These are phyloP conservation scores for Botryotinia narcissicola DNA, from an alignment of 2,329 filamentous ascomycete genomes.

Conservation along the genomic window DNA sequence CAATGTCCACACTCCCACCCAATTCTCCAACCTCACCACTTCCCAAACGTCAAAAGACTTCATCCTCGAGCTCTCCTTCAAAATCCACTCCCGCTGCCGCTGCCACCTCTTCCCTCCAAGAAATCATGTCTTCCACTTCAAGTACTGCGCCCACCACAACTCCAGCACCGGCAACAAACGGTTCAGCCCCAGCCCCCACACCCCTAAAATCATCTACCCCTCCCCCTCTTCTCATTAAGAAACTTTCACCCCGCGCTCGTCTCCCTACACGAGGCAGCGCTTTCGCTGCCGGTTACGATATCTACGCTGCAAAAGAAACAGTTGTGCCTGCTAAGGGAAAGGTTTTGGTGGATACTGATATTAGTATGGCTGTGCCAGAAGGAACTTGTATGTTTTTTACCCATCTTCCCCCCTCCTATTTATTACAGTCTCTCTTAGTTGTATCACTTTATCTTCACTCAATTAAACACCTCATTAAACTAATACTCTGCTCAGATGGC, in stretches of 20 bases:
- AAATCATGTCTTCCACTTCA: slow-evolving; percentile 17
- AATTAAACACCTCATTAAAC: background rate
- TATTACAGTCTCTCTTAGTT: slow-evolving; percentile 13
- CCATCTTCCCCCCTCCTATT: background rate
- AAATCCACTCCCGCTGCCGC: background rate
- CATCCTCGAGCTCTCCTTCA: background rate
- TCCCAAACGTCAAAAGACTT: slow-evolving; percentile 22
- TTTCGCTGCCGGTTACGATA: slow-evolving; percentile 89
- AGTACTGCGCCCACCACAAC: background rate
- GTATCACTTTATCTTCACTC: background rate
- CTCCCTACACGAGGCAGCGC: slow-evolving; percentile 85
- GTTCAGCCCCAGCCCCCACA: slow-evolving; percentile 22
- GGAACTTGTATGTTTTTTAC: slow-evolving; percentile 70
- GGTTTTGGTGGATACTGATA: slow-evolving; percentile 83
- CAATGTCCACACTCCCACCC: slow-evolving; percentile 13
- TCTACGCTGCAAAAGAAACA: slow-evolving; percentile 76
- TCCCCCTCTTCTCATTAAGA: slow-evolving; percentile 62
- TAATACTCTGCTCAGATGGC: slow-evolving; percentile 61
- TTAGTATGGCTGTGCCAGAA: slow-evolving; percentile 84
- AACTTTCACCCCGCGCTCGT: slow-evolving; percentile 74
- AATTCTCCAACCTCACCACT: slow-evolving; percentile 14
- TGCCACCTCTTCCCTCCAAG: slow-evolving; percentile 13
- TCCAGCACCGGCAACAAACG: background rate
- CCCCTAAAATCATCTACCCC: slow-evolving; percentile 23
- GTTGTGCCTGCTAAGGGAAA: slow-evolving; percentile 80